Base-by-base conservation (phyloP, 2,329 filamentous ascomycete species). In the Furcasterigmium furcatum region DNA sequence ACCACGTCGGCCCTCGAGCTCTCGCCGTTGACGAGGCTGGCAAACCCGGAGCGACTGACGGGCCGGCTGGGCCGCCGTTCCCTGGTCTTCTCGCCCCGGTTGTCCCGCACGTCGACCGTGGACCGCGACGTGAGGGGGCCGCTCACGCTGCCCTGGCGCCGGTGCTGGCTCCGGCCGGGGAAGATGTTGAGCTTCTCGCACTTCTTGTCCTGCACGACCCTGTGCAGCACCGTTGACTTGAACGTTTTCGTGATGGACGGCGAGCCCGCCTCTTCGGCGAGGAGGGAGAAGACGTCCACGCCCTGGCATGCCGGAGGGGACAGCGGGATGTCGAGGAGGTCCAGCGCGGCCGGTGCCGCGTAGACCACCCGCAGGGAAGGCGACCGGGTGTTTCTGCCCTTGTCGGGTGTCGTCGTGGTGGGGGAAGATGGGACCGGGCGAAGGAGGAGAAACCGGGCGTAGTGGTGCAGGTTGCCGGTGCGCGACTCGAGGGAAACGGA, bases 271-370 rank as follows among this genome's bases (percentile, higher is more conserved):
- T 73, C 67, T n/a, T 74, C 67, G 5, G 66, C 60, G 5, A 83
- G 66, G n/a, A 81, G 70, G 34, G 71, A 67, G 55, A 82, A 82
- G 12, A 81, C 66, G 48, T 82, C 77, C 50, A 67, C 70, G 39
- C 73, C 68, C 40, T 68, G 56, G 41, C 68, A 60, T 10, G 56
- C 55, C 5, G 56, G 59, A 14, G 60, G 50, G 1, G 64, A 63
- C 9, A 59, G 29, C 1, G 58, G 60, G 1, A 68, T 62, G 12
- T 64, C 69, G 2, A 82, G 65, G 10, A 76, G 60, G 10, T 75
- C 69, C 1, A 74, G 62, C 40, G 76, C 68, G 10, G 70, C 66
- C 7, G 65, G 62, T 1, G 74, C 77, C 52, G 69, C 72, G 56
- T 70, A 76, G 8, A 67, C 59, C 25, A 80, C 66, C 44, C 61